Percentiles rank a stretch among this genome's conserved stretches.
These are phyloP conservation scores for Erigeron philadelphicus DNA, from an alignment of 140 eudicot genomes.

Conservation along the genomic window DNA sequence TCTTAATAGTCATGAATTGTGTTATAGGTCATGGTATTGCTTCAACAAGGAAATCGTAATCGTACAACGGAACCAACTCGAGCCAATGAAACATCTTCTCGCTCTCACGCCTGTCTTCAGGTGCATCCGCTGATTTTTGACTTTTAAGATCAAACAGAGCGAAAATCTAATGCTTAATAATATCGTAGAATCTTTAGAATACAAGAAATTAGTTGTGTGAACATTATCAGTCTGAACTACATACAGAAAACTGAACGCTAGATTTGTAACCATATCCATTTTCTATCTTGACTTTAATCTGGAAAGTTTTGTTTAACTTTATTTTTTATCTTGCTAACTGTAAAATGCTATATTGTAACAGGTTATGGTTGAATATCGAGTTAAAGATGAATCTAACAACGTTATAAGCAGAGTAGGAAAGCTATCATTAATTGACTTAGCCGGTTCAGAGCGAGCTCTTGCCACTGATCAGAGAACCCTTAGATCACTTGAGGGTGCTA, in stretches of 20 bases:
- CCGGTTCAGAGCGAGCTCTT: constrained; percentile 83
- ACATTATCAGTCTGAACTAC: background rate
- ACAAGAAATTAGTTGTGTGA: background rate
- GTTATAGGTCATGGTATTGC: constrained; percentile 73
- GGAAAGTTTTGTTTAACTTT: background rate
- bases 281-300: background rate
- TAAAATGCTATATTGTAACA: constrained; percentile 24
- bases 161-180: background rate
- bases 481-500: constrained; percentile 85
- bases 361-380: constrained; percentile 73
- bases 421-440: constrained; percentile 78
- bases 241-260: background rate
- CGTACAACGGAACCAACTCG: constrained; percentile 92
- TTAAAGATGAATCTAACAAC: constrained; percentile 46
- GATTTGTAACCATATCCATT: background rate
- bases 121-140: constrained; percentile 30
- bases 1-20: background rate
- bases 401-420: constrained; percentile 58
- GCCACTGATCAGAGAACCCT: constrained; percentile 89
- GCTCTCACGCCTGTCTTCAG: constrained; percentile 91
- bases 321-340: background rate
- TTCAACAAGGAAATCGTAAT: constrained; percentile 76
- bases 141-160: constrained; percentile 1
- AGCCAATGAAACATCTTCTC: constrained; percentile 78
- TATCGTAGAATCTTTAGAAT: background rate